Base-by-base conservation (phyloP, 306 rosid species). In the Malus fusca region DNA sequence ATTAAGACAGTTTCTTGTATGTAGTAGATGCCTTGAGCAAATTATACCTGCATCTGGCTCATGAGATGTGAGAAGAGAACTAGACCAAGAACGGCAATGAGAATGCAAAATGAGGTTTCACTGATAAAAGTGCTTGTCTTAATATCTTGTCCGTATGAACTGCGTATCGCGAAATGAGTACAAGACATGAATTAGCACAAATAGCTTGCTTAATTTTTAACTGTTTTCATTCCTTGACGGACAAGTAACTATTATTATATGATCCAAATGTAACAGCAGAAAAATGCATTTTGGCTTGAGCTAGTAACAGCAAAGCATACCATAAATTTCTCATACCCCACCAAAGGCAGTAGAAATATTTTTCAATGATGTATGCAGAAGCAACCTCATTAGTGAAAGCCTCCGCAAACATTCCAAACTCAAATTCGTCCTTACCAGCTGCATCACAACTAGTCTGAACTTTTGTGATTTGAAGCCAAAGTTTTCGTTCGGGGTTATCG, bases 261-360 rank as follows among this genome's bases (percentile, higher is more conserved):
- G 55, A 48, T 48, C 55, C 55, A 48, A 48, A 56, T 56, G 6
- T 56, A 56, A n/a, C 14, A 56, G 55, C 21, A 15, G 44, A 48
- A 48, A 48, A 48, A 48, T 48, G 21, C 55, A 23, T 13, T 22
- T 58, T 12, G 7, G 63, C 63, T 58, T 58, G 4, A 61, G 10
- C 35, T 13, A 26, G 66, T 61, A 28, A 26, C 9, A 23, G 8
- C 19, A 63, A 63, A 21, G 1, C 73, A 67, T 84, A 90, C 98
- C 93, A 82, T 69, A 92, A 80, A 82, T 84, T 90, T 84, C 82
- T 89, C 78, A 95, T 83, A 56, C 98, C 98, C 95, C 95, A 95
- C 96, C 97, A 95, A 30, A 95, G 96, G 85, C 98, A 95, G 56
- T 95, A 95, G 79, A 92, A 90, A 69, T 92, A 92, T 66, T 89